Base-by-base conservation (phyloP, 495 filamentous ascomycete species). In the Sordaria brevicollis region DNA sequence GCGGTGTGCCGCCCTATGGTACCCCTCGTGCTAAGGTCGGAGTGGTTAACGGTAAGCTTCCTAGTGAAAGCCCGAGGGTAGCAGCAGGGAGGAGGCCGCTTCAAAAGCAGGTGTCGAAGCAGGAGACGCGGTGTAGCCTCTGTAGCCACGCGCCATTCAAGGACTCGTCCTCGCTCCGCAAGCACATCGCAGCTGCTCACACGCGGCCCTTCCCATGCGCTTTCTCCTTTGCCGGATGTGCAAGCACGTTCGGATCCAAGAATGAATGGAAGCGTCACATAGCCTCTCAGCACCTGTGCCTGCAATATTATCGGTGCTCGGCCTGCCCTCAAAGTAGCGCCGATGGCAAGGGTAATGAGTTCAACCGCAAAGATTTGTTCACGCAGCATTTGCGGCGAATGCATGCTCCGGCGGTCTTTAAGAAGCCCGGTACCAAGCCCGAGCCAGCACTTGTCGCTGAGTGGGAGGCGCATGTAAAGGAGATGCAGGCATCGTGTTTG, bases 181-280 rank as follows among this genome's bases (percentile, higher is more conserved):
- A 89, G 72, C 87, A 89, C 71, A 84, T 88, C 35, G 85, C 86
- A 7, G 86, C 86, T 17, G 85, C 86, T 34, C 84, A 89, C 68
- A 87, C 85, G 2, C 87, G 92, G 8, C 89, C 90, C 0, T 99
- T 97, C 76, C 85, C 88, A 10, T 99, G 95, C 78, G 91, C 90
- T 41, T 95, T 97, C 77, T 85, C 87, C 13, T 89, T 87, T 68
- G 96, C 94, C 70, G 91, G 90, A n/a, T 99, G 95, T 77, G 77
- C 77, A 7, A 93, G 91, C 73, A 93, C 88, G 0, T 97, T 99
- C 75, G 89, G 89, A 10, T 93, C 91, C 38, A 98, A 98, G 77
- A 98, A 97, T 74, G 95, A 99, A 77, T 99, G 79, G 79, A 96
- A 97, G 78, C 89, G 95, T 0, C 95, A 99, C 79, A 90, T 97